Percentiles rank a stretch among this genome's conserved stretches.
Conservation (phyloP, 345 rosid genomes). For the Gossypioides kirkii region DNA sequence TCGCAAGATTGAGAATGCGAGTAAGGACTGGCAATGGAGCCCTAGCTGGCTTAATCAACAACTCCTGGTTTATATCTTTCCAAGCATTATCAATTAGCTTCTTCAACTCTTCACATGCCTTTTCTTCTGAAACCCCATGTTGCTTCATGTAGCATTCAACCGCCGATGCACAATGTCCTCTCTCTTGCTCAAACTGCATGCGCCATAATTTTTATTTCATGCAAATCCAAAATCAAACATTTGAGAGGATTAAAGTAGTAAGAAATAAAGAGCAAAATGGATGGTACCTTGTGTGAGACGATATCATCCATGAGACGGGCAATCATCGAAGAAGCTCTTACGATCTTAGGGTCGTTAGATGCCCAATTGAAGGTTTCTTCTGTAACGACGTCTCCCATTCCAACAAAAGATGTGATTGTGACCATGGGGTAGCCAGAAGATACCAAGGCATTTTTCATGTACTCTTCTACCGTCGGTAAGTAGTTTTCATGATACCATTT, state of each 20-base stretch:
- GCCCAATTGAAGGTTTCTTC: conserved; percentile 26
- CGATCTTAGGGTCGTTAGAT: neutral
- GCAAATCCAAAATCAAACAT: neutral
- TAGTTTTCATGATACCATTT: conserved; percentile 21
- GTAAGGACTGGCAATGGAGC: conserved; percentile 11
- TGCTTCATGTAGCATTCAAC: neutral
- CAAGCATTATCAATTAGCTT: neutral
- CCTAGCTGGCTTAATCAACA: neutral
- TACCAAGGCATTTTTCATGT: conserved; percentile 16
- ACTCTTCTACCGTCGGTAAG: conserved; percentile 28
- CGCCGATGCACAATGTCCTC: neutral
- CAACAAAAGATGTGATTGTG: conserved; percentile 17
- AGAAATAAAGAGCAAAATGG: neutral
- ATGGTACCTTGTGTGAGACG: conserved; percentile 14
- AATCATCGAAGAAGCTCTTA: conserved; percentile 6
- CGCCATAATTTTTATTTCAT: no score
- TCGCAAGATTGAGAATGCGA: conserved; percentile 17
- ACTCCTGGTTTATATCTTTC: conserved; percentile 17
- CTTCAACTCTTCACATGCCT: neutral
- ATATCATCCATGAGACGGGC: conserved; percentile 29
- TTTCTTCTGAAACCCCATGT: neutral
- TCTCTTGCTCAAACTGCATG: neutral
- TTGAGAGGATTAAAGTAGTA: neutral
- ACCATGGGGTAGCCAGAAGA: conserved; percentile 12
- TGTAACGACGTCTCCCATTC: conserved; percentile 20